These are phyloP conservation scores for Ashbya aceris DNA, from an alignment of 1,139 yeast species.

Conservation along the genomic window DNA sequence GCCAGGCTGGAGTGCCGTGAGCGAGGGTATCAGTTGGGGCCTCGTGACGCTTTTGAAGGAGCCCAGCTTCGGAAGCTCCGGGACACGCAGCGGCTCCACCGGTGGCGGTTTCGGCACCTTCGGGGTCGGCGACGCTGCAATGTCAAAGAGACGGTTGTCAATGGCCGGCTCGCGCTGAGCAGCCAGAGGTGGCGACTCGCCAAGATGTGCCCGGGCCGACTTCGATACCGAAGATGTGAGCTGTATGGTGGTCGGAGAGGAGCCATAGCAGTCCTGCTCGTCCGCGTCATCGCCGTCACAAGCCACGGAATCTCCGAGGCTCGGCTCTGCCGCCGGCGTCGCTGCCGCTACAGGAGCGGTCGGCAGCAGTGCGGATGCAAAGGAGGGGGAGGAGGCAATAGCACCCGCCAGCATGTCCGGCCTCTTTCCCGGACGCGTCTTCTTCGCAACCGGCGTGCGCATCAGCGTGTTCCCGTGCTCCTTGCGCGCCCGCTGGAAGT, in stretches of 20 bases:
- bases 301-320: not conserved
- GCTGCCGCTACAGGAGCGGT: constrained; percentile 1
- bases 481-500: constrained; percentile 28
- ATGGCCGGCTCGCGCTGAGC: constrained; percentile 12
- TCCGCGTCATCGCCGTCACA: constrained; percentile 9
- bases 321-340: not conserved
- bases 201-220: constrained; percentile 13
- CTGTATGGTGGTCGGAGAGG: constrained; percentile 30
- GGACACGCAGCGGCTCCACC: constrained; percentile 13
- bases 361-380: constrained; percentile 1
- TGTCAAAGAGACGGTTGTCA: constrained; percentile 19
- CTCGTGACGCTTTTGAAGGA: constrained; percentile 23
- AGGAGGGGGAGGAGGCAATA: not conserved
- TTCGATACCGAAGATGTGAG: constrained; percentile 28
- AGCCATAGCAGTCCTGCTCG: constrained; percentile 20
- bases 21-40: constrained; percentile 5
- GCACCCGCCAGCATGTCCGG: constrained; percentile 2
- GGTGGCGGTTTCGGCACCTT: constrained; percentile 12
- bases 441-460: constrained; percentile 5
- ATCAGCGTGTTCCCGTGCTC: constrained; percentile 9
- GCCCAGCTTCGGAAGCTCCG: constrained; percentile 31
- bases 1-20: not conserved
- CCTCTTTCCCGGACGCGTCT: constrained; percentile 3
- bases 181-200: constrained; percentile 6
- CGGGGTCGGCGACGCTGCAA: constrained; percentile 29